Percentiles rank a stretch among this genome's conserved stretches.
Conservation (phyloP, 2,329 filamentous ascomycete species). For the Capronia americana region DNA sequence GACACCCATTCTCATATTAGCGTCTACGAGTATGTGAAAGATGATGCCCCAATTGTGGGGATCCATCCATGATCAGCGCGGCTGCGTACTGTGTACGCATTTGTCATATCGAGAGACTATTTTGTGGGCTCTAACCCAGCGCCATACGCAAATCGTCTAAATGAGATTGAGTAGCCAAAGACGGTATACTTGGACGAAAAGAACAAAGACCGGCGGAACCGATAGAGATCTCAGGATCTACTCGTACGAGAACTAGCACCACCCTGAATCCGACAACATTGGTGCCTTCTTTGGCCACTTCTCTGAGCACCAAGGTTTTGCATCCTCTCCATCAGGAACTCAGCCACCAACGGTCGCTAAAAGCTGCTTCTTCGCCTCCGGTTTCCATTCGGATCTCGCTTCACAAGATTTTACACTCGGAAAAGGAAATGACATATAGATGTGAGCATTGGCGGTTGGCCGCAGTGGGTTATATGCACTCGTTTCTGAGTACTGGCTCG, state of each 20-base stretch:
- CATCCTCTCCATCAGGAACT: not conserved
- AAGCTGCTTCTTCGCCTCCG: not conserved
- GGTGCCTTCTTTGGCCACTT: not conserved
- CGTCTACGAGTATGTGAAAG: not conserved
- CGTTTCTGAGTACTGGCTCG: not conserved
- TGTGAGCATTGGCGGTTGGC: not conserved
- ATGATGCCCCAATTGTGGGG: not conserved
- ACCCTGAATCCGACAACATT: not conserved
- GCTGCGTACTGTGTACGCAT: not conserved
- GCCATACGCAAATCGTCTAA: conserved; percentile 9
- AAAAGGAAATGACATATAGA: conserved; percentile 2
- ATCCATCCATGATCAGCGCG: not conserved
- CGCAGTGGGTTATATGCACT: not conserved
- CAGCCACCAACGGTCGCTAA: not conserved
- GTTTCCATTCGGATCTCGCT: not conserved
- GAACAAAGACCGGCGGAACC: not conserved
- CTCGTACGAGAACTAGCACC: too few species aligned
- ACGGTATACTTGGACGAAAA: not conserved
- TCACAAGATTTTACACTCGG: not conserved
- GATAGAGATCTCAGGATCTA: not conserved
- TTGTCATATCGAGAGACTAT: conserved; percentile 6
- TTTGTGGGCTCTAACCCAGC: not conserved
- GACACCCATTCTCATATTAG: conserved; percentile 2
- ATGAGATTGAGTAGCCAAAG: not conserved
- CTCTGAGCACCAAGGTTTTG: not conserved